These are phyloP conservation scores for Fusarium sulawesiense DNA, from an alignment of 2,329 filamentous ascomycete genomes.

Conservation along the genomic window DNA sequence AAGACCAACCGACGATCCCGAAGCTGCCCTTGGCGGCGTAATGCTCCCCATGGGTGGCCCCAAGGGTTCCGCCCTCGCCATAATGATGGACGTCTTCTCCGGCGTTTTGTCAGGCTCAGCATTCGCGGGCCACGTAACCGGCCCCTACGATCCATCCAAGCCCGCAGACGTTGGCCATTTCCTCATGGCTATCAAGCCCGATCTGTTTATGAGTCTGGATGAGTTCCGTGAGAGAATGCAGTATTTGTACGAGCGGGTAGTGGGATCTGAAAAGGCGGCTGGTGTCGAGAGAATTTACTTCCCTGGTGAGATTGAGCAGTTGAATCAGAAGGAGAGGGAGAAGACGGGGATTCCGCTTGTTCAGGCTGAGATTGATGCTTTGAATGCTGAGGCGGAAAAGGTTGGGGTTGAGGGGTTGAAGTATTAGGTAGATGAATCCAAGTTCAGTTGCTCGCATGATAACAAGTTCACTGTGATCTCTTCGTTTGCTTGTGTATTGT, in stretches of 20 bases:
- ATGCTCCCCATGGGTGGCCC: conserved; percentile 90
- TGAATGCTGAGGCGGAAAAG: conserved; percentile 64
- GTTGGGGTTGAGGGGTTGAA: conserved; percentile 51
- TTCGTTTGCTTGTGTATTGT: too few species aligned
- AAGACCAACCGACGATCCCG: conserved; percentile 76
- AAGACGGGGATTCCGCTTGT: conserved; percentile 69
- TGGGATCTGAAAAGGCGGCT: conserved; percentile 64
- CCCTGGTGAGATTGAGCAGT: conserved; percentile 71
- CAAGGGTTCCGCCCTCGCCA: conserved; percentile 79
- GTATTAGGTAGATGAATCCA: background rate
- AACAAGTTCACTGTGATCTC: too few species aligned
- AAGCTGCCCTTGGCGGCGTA: conserved; percentile 76
- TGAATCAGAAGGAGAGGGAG: conserved; percentile 62
- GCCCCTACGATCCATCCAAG: conserved; percentile 78
- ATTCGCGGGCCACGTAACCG: conserved; percentile 81
- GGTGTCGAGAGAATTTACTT: conserved; percentile 71
- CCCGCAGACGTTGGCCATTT: conserved; percentile 81
- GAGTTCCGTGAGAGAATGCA: conserved; percentile 75
- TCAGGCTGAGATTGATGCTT: conserved; percentile 64
- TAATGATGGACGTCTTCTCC: conserved; percentile 93
- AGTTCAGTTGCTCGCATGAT: background rate
- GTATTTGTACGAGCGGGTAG: conserved; percentile 64
- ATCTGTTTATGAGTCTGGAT: conserved; percentile 76
- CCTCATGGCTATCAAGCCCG: conserved; percentile 76
- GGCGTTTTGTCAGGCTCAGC: conserved; percentile 81